phyloP scores from a whole-genome alignment of 257 asterid genomes.

The Knoxia roxburghii region DNA sequence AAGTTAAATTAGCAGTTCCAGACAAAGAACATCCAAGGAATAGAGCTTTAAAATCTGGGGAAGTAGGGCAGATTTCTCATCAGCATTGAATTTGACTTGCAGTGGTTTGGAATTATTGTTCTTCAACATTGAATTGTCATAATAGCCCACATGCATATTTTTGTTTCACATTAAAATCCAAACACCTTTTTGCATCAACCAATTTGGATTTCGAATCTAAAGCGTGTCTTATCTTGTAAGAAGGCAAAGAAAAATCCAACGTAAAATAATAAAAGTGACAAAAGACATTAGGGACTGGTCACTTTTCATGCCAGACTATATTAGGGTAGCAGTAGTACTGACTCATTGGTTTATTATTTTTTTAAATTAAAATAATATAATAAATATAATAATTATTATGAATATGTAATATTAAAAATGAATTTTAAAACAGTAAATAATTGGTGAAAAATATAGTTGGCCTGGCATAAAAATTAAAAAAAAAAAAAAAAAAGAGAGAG shows the following conservation, averaged over 20 bases:
- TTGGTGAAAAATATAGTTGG: background rate
- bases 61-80: background rate
- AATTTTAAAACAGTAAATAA: conserved; percentile 34
- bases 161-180: conserved; percentile 19
- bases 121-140: conserved; percentile 27
- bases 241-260: conserved; percentile 29
- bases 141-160: conserved; percentile 34
- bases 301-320: conserved; percentile 42
- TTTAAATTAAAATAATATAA: too few species aligned
- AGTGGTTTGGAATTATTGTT: conserved; percentile 1
- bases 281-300: conserved; percentile 37
- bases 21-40: background rate
- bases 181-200: conserved; percentile 20
- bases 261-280: conserved; percentile 16
- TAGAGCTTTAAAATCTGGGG: background rate
- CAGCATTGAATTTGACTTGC: background rate
- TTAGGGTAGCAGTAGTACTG: too few species aligned
- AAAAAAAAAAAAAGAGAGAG: background rate
- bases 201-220: conserved; percentile 40
- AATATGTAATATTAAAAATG: too few species aligned
- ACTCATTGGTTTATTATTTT: too few species aligned
- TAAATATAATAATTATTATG: too few species aligned
- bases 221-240: conserved; percentile 40
- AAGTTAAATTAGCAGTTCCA: too few species aligned
- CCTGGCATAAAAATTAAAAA: background rate